A percentile compares a stretch with the other conserved stretches of the same genome.
These are phyloP conservation scores for Clohesyomyces aquaticus DNA, from an alignment of 495 filamentous ascomycete species.

Conservation along the genomic window DNA sequence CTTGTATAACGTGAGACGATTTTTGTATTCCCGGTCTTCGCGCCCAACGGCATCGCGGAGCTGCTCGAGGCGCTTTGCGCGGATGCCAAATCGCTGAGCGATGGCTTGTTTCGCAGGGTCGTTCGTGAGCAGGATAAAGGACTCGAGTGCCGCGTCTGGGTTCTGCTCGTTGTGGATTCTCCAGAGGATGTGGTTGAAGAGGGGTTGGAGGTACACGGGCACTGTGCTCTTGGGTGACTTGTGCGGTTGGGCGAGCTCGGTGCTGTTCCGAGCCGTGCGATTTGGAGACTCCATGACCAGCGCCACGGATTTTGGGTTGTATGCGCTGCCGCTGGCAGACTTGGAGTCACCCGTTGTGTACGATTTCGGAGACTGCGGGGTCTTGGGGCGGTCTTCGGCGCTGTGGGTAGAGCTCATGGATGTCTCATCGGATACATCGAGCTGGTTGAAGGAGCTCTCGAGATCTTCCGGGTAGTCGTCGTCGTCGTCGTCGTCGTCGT, in stretches of 20 bases:
- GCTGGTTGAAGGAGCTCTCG: slow-evolving; percentile 57
- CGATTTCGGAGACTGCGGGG: slow-evolving; percentile 57
- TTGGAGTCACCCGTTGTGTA: slow-evolving; percentile 24
- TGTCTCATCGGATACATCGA: slow-evolving; percentile 53
- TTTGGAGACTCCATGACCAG: slow-evolving; percentile 26
- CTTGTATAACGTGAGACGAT: slow-evolving; percentile 54
- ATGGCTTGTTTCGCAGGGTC: slow-evolving; percentile 58
- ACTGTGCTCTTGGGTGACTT: slow-evolving; percentile 43
- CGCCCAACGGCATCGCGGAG: slow-evolving; percentile 61
- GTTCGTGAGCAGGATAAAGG: slow-evolving; percentile 61
- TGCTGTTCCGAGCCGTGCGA: slow-evolving; percentile 39
- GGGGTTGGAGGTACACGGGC: slow-evolving; percentile 55
- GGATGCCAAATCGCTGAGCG: slow-evolving; percentile 65
- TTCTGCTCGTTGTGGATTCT: slow-evolving; percentile 56
- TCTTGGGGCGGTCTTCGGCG: slow-evolving; percentile 51
- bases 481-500: slow-evolving; percentile 58
- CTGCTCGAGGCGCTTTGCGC: slow-evolving; percentile 62
- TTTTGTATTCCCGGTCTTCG: slow-evolving; percentile 63
- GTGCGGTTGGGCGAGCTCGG: slow-evolving; percentile 16
- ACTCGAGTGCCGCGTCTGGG: slow-evolving; percentile 50
- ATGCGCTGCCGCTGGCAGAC: slow-evolving; percentile 51
- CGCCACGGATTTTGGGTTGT: slow-evolving; percentile 44
- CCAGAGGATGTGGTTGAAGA: slow-evolving; percentile 67
- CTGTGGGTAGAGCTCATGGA: slow-evolving; percentile 58
- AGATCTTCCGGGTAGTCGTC: slow-evolving; percentile 58